These are phyloP conservation scores for Talaromyces pinophilus DNA, from an alignment of 2,329 filamentous ascomycete species.

Conservation along the genomic window DNA sequence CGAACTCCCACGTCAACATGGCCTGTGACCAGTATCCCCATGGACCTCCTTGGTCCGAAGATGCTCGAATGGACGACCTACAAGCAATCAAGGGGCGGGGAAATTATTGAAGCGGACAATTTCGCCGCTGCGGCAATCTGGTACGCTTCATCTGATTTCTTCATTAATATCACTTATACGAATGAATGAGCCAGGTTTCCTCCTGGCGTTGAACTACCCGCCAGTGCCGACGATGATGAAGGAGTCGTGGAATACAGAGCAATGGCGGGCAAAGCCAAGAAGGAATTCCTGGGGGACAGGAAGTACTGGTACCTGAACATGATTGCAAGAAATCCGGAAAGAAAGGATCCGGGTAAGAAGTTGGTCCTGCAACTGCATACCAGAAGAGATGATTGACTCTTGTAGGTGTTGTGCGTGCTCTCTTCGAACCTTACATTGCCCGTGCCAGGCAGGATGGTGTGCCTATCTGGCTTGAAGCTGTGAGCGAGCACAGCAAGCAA, in stretches of 20 bases:
- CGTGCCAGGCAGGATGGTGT: slow-evolving; percentile 16
- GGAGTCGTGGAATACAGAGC: slow-evolving; percentile 16
- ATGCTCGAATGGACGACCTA: slow-evolving; percentile 20
- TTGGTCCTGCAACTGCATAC: background rate
- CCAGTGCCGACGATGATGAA: slow-evolving; percentile 9
- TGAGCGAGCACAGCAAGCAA: slow-evolving; percentile 22
- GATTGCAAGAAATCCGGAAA: slow-evolving; percentile 21
- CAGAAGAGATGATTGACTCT: background rate
- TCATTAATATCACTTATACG: background rate
- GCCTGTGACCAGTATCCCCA: slow-evolving; percentile 14
- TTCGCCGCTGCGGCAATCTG: slow-evolving; percentile 23
- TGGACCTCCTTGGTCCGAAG: slow-evolving; percentile 13
- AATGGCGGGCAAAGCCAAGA: slow-evolving; percentile 16
- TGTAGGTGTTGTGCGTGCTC: slow-evolving; percentile 22
- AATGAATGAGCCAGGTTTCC: slow-evolving; percentile 21
- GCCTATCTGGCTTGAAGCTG: slow-evolving; percentile 23
- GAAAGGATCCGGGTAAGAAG: slow-evolving; percentile 19
- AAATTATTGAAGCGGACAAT: slow-evolving; percentile 21
- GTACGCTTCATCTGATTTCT: slow-evolving; percentile 1
- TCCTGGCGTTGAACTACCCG: slow-evolving; percentile 15
- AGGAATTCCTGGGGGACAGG: slow-evolving; percentile 16
- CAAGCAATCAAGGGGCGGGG: slow-evolving; percentile 14
- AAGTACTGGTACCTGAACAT: slow-evolving; percentile 24
- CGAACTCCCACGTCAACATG: slow-evolving; percentile 16
- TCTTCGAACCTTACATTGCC: slow-evolving; percentile 23